These are phyloP conservation scores for Mycena leptocephala DNA, from an alignment of 768 basidiomycete genomes.

Conservation along the genomic window DNA sequence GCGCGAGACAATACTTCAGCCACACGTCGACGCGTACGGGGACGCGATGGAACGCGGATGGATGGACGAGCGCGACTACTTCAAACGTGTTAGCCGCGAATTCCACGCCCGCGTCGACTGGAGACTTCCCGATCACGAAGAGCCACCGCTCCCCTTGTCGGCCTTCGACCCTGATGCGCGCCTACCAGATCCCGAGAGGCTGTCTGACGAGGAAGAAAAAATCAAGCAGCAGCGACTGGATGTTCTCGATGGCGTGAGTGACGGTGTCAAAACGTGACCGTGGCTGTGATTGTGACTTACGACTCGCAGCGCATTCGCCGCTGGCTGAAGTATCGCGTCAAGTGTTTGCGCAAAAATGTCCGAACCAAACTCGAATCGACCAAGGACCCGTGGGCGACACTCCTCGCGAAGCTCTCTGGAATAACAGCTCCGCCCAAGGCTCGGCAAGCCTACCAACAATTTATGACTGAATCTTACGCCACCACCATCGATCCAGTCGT, in stretches of 20 bases:
- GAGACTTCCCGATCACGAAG: slow-evolving; percentile 11
- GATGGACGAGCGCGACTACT: neutral
- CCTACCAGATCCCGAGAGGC: neutral
- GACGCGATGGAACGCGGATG: neutral
- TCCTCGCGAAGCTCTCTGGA: neutral
- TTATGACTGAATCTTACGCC: slow-evolving; percentile 7
- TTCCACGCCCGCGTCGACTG: slow-evolving; percentile 14
- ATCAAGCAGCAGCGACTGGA: neutral
- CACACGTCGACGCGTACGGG: neutral
- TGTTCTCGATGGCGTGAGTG: neutral
- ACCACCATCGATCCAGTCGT: neutral
- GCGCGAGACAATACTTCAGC: neutral
- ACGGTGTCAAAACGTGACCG: neutral
- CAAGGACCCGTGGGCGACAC: neutral
- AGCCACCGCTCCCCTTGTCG: neutral
- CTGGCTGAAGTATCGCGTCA: neutral
- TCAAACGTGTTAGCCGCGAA: neutral
- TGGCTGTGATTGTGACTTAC: neutral
- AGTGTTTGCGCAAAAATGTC: neutral
- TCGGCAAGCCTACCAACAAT: slow-evolving; percentile 14
- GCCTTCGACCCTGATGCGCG: neutral
- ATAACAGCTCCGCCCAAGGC: slow-evolving; percentile 7
- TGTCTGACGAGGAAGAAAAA: neutral
- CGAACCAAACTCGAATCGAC: neutral
- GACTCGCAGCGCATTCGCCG: neutral